These are phyloP conservation scores for Ustilago crameri DNA, from an alignment of 1,284 basidiomycete genomes.

Conservation along the genomic window DNA sequence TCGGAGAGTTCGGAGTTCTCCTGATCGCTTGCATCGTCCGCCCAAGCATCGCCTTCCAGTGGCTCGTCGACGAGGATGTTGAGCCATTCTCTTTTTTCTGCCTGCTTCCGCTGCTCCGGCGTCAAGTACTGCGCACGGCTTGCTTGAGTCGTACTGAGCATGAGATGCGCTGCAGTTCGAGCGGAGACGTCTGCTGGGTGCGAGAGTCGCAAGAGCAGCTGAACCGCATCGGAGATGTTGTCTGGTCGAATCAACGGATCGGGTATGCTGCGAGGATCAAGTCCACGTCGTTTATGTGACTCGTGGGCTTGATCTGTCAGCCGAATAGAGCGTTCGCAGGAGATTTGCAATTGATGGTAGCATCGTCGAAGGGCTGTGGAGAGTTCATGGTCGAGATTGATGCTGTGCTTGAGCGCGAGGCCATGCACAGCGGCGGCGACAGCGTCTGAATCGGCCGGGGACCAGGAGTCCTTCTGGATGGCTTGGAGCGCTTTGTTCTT, in stretches of 20 bases:
- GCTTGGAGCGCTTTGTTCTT: slow-evolving; percentile 22
- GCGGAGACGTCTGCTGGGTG: slow-evolving; percentile 38
- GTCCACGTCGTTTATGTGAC: slow-evolving; percentile 14
- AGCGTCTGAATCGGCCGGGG: slow-evolving; percentile 31
- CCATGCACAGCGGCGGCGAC: slow-evolving; percentile 31
- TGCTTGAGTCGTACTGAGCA: slow-evolving; percentile 31
- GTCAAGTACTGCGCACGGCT: slow-evolving; percentile 33
- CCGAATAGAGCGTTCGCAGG: slow-evolving; percentile 19
- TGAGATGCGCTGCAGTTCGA: slow-evolving; percentile 35
- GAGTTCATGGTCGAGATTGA: slow-evolving; percentile 43
- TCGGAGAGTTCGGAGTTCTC: slow-evolving; percentile 36
- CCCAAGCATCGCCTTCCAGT: slow-evolving; percentile 31
- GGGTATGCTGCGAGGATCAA: slow-evolving; percentile 11
- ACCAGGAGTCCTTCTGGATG: slow-evolving; percentile 38
- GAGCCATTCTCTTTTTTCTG: slow-evolving; percentile 38
- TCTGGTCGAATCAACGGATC: slow-evolving; percentile 37
- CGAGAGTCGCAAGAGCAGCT: slow-evolving; percentile 33
- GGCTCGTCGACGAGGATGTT: slow-evolving; percentile 39
- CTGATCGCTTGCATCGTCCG: slow-evolving; percentile 9
- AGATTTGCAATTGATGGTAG: slow-evolving; percentile 25
- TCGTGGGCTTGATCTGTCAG: slow-evolving; percentile 23
- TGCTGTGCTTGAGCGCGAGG: slow-evolving; percentile 41
- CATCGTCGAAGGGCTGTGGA: slow-evolving; percentile 25
- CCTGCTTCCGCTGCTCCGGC: slow-evolving; percentile 33
- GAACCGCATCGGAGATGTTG: slow-evolving; percentile 35